Evolutionary conservation across 148 eudicot species (phyloP).

Genomic region (Rhododendron ovatum): DNA sequence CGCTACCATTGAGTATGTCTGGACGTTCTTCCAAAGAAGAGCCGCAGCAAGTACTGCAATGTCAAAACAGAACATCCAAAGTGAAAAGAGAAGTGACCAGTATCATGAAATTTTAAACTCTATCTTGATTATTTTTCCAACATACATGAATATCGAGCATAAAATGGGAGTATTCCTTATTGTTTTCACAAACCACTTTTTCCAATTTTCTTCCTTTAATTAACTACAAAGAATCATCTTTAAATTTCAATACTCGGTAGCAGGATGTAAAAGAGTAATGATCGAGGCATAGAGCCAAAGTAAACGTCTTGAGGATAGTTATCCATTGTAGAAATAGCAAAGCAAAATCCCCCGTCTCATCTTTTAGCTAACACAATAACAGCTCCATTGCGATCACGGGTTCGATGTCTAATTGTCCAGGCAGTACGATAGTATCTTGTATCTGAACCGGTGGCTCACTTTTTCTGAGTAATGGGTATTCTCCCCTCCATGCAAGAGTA

Average conservation of each 20-base stretch:
- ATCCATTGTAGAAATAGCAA: not conserved
- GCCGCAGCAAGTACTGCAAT: constrained; percentile 58
- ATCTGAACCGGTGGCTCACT: too few species aligned
- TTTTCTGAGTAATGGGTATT: too few species aligned
- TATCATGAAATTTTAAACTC: not conserved
- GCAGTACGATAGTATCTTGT: too few species aligned
- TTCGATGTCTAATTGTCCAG: too few species aligned
- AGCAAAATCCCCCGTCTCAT: not conserved
- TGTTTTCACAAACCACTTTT: not conserved
- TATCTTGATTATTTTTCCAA: not conserved
- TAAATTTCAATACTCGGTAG: not conserved
- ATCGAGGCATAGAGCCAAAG: not conserved
- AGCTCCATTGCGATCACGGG: not conserved
- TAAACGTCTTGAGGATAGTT: not conserved
- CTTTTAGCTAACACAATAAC: not conserved
- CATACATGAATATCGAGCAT: not conserved
- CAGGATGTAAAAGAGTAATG: not conserved
- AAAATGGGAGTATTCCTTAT: not conserved
- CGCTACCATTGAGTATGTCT: constrained; percentile 43
- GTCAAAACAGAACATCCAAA: constrained; percentile 13
- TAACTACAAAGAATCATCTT: not conserved
- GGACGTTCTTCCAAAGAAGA: constrained; percentile 57
- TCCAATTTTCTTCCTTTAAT: not conserved
- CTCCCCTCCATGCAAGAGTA: not conserved
- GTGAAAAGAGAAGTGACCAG: constrained; percentile 2